A percentile compares a stretch with the other conserved stretches of the same genome.
Evolutionary conservation across 2,329 filamentous ascomycete genomes (phyloP).

Genomic region (Boeremia lycopersici): DNA sequence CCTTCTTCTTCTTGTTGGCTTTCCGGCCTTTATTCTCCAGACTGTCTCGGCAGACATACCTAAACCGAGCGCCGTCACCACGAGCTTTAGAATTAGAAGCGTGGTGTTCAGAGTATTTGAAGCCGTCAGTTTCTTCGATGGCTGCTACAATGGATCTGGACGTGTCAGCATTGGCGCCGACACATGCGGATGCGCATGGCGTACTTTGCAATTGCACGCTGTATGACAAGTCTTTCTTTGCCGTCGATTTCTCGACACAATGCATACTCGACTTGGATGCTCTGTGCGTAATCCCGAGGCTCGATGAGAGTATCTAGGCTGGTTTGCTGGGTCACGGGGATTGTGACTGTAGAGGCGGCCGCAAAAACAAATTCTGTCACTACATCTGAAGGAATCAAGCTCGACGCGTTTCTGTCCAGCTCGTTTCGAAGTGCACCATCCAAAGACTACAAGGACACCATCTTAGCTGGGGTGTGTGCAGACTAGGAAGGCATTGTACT

Average conservation of each 20-base stretch:
- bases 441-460: conserved; percentile 27
- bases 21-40: conserved; percentile 38
- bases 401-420: conserved; percentile 33
- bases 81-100: conserved; percentile 34
- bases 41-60: conserved; percentile 44
- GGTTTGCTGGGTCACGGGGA: conserved; percentile 35
- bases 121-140: conserved; percentile 41
- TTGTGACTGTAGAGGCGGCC: conserved; percentile 36
- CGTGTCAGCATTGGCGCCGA: neutral
- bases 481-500: conserved; percentile 22
- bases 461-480: conserved; percentile 21
- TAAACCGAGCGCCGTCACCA: conserved; percentile 39
- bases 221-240: conserved; percentile 36
- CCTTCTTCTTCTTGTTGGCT: conserved; percentile 30
- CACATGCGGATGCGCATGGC: neutral
- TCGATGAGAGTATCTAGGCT: conserved; percentile 35
- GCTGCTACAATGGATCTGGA: conserved; percentile 33
- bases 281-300: conserved; percentile 35
- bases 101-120: conserved; percentile 42
- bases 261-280: conserved; percentile 35
- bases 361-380: conserved; percentile 44
- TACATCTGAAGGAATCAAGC: conserved; percentile 37
- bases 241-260: conserved; percentile 35
- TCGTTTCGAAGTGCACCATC: conserved; percentile 40
- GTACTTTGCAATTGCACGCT: conserved; percentile 39